These are phyloP conservation scores for Hypoxylon sp. DNA, from an alignment of 2,329 filamentous ascomycete genomes.

Conservation along the genomic window DNA sequence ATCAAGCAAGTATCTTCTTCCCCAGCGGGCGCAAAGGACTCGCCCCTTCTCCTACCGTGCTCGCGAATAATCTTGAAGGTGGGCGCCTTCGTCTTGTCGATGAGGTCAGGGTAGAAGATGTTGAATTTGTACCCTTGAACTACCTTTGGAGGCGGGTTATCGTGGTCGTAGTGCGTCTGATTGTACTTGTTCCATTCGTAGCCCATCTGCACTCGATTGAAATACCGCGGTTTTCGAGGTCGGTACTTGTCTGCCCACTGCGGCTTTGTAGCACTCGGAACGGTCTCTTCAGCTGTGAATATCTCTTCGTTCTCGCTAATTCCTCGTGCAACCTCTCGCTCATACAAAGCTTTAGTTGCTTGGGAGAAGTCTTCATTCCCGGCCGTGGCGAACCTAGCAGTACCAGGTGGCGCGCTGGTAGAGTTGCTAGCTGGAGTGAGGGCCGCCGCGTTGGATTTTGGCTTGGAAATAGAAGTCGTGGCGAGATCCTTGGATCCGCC, in stretches of 20 bases:
- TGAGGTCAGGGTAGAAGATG: slow-evolving; percentile 97
- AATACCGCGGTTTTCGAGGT: slow-evolving; percentile 93
- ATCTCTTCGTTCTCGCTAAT: slow-evolving; percentile 96
- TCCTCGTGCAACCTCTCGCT: slow-evolving; percentile 91
- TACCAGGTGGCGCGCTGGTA: slow-evolving; percentile 64
- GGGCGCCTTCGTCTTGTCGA: slow-evolving; percentile 93
- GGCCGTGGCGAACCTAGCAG: slow-evolving; percentile 76
- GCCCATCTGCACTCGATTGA: slow-evolving; percentile 98
- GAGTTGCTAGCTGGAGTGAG: slow-evolving; percentile 52
- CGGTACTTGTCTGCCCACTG: slow-evolving; percentile 88
- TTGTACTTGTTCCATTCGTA: slow-evolving; percentile 99
- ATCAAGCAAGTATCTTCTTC: slow-evolving; percentile 98
- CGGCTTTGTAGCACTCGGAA: slow-evolving; percentile 73
- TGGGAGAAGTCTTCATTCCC: slow-evolving; percentile 86
- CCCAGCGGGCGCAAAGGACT: slow-evolving; percentile 92
- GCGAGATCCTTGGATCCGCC: slow-evolving; percentile 53
- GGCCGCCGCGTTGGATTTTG: slow-evolving; percentile 39
- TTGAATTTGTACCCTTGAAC: slow-evolving; percentile 99
- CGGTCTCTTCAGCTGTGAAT: slow-evolving; percentile 88
- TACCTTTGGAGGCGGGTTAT: slow-evolving; percentile 97
- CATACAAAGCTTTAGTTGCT: slow-evolving; percentile 88
- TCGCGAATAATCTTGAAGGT: slow-evolving; percentile 97
- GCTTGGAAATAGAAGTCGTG: slow-evolving; percentile 46
- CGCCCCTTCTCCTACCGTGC: slow-evolving; percentile 86
- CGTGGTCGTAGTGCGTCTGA: slow-evolving; percentile 98